Base-by-base conservation (phyloP, 257 asterid species). In the Ocimum tenuiflorum region DNA sequence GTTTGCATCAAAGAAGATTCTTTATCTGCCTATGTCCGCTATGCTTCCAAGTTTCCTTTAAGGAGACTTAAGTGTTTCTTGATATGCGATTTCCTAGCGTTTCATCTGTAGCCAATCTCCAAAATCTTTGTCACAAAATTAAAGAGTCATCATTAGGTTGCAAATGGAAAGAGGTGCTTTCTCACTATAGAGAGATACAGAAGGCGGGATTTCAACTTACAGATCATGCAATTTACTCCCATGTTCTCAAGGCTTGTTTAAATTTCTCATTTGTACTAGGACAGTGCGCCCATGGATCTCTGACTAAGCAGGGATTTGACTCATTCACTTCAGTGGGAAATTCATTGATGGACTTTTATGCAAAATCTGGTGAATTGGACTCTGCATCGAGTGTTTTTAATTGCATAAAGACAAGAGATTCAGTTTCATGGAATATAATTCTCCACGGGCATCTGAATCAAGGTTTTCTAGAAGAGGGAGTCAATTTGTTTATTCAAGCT, bases 351-450 rank as follows among this genome's bases (percentile, higher is more conserved):
- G 87, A 91, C 72, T 88, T 84, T 57, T 91, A 91, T 60, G 70
- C 83, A 17, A 91, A 91, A 78, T 80, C 86, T 36, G 90, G 94
- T 56, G 70, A 38, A 23, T 75, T 83, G 64, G 48, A 36, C 73
- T 83, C 82, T 70, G 78, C 96, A 6, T 11, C 62, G 49, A 35
- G 61, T 54, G 77, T 72, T 76, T 88, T 91, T 72, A 47, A 77
- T 43, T 60, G 77, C 82, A 75, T 81, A 86, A 47, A 15, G 61
- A 35, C 51, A 8, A 78, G 70, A 69, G 97, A 88, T 70, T 85
- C 94, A 6, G 88, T 91, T 70, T 85, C 97, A 2, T 88, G 97
- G 97, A 91, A 91, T 80, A 85, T 83, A 62, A 73, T 88, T 69
- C 80, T 91, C 74, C 87, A 79, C 23, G 91, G 79, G 27, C 71